Base-by-base conservation (phyloP, 257 asterid species). In the Fraxinus cuspidata region DNA sequence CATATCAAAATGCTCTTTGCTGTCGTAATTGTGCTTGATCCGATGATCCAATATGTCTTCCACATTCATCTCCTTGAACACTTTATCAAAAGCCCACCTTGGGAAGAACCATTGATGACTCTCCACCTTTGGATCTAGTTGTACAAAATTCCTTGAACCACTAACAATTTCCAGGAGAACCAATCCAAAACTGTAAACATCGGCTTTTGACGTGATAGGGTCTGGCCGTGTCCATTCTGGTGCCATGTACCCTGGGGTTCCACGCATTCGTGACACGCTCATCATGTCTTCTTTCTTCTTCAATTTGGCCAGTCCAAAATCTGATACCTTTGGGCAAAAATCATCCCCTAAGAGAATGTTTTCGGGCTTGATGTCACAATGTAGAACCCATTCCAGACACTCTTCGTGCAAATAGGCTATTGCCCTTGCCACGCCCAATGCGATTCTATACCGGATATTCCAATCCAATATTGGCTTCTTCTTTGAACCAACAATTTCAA, bases 401-500 rank as follows among this genome's bases (percentile, higher is more conserved):
- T 94, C 96, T 70, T 94, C 98, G 19, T 92, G 98, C 84, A 94
- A 79, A 86, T 92, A 94, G 0, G 98, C 97, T 56, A 94, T 94
- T 13, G 97, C 97, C 77, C 94, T 82, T 0, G 98, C 98, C 87
- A 92, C 97, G 2, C 98, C 98, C 21, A 94, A 79, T 2, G 97
- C 97, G 9, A 94, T 92, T 70, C 97, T 80, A 31, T 90, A 94
- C 44, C 98, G 84, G 29, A 90, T 84, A 38, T 78, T 81, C 97
- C 97, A 94, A 66, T 91, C 97, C 28, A 94, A 96, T 70, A 88
- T 73, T 0, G 93, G 93, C 38, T 87, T 85, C 63, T 78, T 75
- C 34, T 77, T 82, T 4, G 87, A 77, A 23, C 89, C 89, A 7
- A 58, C 32, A 8, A 72, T 37, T 5, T 68, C 56, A 0, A 21